Evolutionary conservation across 345 rosid genomes (phyloP).

Genomic region (Eucalyptus cloeziana): DNA sequence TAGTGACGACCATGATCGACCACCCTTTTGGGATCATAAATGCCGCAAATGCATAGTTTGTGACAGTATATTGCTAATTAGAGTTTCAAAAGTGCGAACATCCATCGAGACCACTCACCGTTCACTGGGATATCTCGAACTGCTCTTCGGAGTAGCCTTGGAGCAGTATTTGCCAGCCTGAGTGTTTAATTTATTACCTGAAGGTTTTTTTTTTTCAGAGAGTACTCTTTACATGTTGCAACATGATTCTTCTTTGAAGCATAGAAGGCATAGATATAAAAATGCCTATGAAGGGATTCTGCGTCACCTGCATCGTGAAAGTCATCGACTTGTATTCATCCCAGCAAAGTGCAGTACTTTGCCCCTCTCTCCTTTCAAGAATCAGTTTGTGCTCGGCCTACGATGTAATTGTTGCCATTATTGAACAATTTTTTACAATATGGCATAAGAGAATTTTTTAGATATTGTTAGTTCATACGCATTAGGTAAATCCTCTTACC

Average conservation of each 20-base stretch:
- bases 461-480: neutral
- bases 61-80: neutral
- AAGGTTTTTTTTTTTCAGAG: neutral
- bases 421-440: neutral
- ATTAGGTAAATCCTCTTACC: neutral
- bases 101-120: neutral
- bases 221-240: neutral
- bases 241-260: neutral
- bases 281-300: neutral
- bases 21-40: conserved; percentile 18
- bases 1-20: neutral
- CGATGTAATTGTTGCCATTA: neutral
- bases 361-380: neutral
- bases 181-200: conserved; percentile 36
- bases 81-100: neutral
- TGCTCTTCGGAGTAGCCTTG: conserved; percentile 20
- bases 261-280: neutral
- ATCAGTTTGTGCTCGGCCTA: neutral
- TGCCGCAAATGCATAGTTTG: neutral
- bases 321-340: neutral
- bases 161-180: conserved; percentile 21
- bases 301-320: neutral
- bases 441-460: neutral
- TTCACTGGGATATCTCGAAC: conserved; percentile 4
- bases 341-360: neutral